Evolutionary conservation across 805 yeast genomes (phyloP).

Genomic region (Metschnikowia koreensis): DNA sequence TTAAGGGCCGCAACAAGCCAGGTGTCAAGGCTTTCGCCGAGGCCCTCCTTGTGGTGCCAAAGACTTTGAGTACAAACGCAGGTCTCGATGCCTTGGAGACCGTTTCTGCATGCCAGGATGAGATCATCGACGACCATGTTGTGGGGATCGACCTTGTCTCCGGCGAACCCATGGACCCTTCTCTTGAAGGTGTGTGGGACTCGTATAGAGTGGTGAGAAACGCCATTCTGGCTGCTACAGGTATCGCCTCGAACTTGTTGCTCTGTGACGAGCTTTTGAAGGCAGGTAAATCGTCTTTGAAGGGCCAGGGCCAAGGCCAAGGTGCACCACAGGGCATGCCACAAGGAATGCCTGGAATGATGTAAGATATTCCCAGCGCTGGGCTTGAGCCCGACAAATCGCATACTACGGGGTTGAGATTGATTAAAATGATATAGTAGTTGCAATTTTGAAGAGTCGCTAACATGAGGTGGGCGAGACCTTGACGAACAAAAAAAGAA

Average conservation of each 20-base stretch:
- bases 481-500: background rate
- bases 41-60: conserved; percentile 86
- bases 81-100: conserved; percentile 93
- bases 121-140: conserved; percentile 70
- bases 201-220: conserved; percentile 91
- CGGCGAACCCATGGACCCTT: conserved; percentile 96
- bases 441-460: background rate
- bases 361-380: conserved; percentile 1
- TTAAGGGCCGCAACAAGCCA: conserved; percentile 82
- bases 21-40: conserved; percentile 95
- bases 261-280: conserved; percentile 94
- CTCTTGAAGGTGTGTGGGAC: conserved; percentile 95
- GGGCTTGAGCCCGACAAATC: background rate
- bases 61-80: conserved; percentile 86
- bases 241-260: conserved; percentile 87
- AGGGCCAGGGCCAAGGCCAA: conserved; percentile 40
- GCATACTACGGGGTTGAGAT: background rate
- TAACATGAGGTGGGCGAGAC: background rate
- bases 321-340: conserved; percentile 21
- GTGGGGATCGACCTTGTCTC: conserved; percentile 89
- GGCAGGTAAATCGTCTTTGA: conserved; percentile 93
- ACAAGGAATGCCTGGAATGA: conserved; percentile 22
- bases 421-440: background rate
- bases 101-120: conserved; percentile 85
- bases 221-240: conserved; percentile 87